Percentiles rank a stretch among this genome's conserved stretches.
Evolutionary conservation across 192 early-diverging fungal species (phyloP).

Genomic region (Powellomyces hirtus): DNA sequence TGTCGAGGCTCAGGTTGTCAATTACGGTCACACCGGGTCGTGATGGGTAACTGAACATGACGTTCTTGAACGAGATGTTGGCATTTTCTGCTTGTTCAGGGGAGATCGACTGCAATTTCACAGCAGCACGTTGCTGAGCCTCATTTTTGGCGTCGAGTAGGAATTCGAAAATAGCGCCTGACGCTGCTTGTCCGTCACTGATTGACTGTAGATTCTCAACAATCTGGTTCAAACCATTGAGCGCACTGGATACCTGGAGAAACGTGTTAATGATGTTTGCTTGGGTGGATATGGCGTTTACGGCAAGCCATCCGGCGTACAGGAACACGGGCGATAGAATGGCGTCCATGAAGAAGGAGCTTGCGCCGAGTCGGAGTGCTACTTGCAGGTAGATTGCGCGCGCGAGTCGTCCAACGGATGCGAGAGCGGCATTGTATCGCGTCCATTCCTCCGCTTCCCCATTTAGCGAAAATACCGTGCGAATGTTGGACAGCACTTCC

Average conservation of each 20-base stretch:
- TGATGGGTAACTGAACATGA: conserved; percentile 82
- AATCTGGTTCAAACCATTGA: not conserved
- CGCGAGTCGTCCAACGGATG: not conserved
- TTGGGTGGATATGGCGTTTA: not conserved
- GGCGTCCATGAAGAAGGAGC: not conserved
- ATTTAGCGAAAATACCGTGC: not conserved
- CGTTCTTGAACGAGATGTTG: conserved; percentile 54
- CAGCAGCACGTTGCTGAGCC: no score
- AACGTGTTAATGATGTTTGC: not conserved
- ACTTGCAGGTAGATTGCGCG: not conserved
- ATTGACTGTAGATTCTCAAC: not conserved
- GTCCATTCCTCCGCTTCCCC: not conserved
- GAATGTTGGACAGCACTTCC: not conserved
- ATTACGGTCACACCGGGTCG: conserved; percentile 82
- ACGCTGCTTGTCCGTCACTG: not conserved
- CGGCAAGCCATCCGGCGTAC: not conserved
- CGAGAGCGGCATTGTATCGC: not conserved
- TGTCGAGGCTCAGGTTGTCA: conserved; percentile 65
- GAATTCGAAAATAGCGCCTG: not conserved
- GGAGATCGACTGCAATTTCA: no score
- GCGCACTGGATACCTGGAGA: not conserved
- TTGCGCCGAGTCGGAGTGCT: not conserved
- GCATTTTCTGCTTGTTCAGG: no score
- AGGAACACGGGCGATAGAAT: not conserved
- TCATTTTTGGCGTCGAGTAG: no score